These are phyloP conservation scores for Aspergillus cavernicola DNA, from an alignment of 495 filamentous ascomycete genomes.

Conservation along the genomic window DNA sequence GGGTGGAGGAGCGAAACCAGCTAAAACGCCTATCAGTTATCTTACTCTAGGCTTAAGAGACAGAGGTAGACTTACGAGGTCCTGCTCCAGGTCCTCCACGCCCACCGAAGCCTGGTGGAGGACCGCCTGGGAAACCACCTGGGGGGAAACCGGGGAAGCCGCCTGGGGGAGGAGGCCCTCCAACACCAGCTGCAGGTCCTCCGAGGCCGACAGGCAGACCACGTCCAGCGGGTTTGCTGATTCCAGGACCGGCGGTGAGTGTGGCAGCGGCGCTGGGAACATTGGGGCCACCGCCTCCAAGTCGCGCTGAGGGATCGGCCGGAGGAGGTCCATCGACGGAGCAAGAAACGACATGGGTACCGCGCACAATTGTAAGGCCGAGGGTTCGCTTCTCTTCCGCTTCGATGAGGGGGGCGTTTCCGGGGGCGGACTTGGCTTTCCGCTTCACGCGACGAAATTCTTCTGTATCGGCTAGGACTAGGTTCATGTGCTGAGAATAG, in stretches of 20 bases:
- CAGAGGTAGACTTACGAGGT: slow-evolving; percentile 54
- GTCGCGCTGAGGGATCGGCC: slow-evolving; percentile 83
- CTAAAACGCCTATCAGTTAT: slow-evolving; percentile 26
- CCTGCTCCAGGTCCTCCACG: slow-evolving; percentile 62
- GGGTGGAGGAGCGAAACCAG: slow-evolving; percentile 60
- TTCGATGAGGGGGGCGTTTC: slow-evolving; percentile 63
- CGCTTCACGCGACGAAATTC: slow-evolving; percentile 95
- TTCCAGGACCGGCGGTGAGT: slow-evolving; percentile 79
- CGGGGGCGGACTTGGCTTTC: slow-evolving; percentile 69
- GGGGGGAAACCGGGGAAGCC: slow-evolving; percentile 57
- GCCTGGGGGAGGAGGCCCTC: slow-evolving; percentile 62
- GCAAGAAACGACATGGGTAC: slow-evolving; percentile 86
- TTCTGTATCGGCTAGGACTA: slow-evolving; percentile 97
- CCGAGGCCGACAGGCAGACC: slow-evolving; percentile 83
- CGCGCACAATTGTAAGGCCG: slow-evolving; percentile 91
- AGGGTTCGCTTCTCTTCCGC: slow-evolving; percentile 95
- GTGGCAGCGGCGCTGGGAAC: slow-evolving; percentile 60
- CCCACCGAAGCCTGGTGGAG: slow-evolving; percentile 74
- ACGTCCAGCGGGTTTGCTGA: slow-evolving; percentile 86
- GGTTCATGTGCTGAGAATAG: slow-evolving; percentile 84
- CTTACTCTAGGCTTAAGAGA: background rate
- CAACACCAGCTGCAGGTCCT: slow-evolving; percentile 87
- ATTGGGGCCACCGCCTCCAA: slow-evolving; percentile 71
- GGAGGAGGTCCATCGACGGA: slow-evolving; percentile 97
- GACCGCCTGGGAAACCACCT: slow-evolving; percentile 62